Conservation (phyloP, 371 early-diverging fungal species). For the Coemansia sp. region DNA sequence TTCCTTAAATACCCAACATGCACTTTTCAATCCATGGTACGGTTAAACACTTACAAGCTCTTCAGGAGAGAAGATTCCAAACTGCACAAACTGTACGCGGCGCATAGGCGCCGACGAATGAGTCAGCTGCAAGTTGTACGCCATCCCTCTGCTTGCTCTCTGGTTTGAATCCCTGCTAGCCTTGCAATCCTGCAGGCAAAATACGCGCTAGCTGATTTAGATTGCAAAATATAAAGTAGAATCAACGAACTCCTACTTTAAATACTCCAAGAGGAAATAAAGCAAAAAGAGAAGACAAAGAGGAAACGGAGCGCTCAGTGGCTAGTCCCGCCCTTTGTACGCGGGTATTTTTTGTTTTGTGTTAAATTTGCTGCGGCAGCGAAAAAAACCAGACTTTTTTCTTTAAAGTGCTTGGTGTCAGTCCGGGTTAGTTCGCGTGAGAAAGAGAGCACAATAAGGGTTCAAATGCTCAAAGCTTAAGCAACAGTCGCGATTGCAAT, state of each 20-base stretch:
- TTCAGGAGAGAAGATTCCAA: slow-evolving; percentile 94
- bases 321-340: slow-evolving; percentile 1
- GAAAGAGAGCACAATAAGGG: background rate
- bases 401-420: background rate
- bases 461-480: background rate
- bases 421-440: background rate
- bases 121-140: slow-evolving; percentile 51
- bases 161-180: slow-evolving; percentile 2
- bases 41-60: slow-evolving; percentile 76
- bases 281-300: background rate
- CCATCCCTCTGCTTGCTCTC: slow-evolving; percentile 24
- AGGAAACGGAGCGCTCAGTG: background rate
- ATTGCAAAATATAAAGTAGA: slow-evolving; percentile 1
- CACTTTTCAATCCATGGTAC: background rate
- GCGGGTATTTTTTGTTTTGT: background rate
- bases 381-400: background rate
- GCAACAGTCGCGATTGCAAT: slow-evolving; percentile 5
- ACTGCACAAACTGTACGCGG: slow-evolving; percentile 89
- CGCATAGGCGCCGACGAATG: slow-evolving; percentile 89
- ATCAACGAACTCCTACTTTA: background rate
- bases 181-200: slow-evolving; percentile 12
- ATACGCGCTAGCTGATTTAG: background rate
- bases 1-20: background rate
- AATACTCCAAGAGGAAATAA: slow-evolving; percentile 4
- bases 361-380: background rate